Conservation (phyloP, 2,329 filamentous ascomycete genomes). For the Calonectria crousiana region DNA sequence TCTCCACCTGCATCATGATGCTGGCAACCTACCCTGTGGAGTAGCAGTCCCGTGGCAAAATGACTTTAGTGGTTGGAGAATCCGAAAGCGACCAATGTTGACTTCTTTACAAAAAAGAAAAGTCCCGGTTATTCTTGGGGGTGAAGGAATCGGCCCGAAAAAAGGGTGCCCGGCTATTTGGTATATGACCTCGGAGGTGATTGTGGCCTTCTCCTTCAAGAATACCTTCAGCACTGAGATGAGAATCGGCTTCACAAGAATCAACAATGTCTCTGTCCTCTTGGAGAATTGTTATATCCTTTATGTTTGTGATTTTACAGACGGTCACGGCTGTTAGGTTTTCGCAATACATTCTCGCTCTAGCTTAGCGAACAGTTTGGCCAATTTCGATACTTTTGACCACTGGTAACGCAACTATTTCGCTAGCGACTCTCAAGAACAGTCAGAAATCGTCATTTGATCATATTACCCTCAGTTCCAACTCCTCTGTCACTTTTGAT, state of each 20-base stretch:
- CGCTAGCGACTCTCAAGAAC: background rate
- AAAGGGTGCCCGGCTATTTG: too few species aligned
- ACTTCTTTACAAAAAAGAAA: too few species aligned
- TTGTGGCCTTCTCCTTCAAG: too few species aligned
- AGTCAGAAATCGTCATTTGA: background rate
- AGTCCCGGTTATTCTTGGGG: too few species aligned
- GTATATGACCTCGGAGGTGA: too few species aligned
- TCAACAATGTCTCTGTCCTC: background rate
- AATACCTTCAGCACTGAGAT: too few species aligned
- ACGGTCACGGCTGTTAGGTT: background rate
- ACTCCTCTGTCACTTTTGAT: background rate
- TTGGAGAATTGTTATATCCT: background rate
- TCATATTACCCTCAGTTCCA: background rate
- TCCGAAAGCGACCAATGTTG: too few species aligned
- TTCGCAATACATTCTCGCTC: background rate
- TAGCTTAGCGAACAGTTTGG: background rate
- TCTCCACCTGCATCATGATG: too few species aligned
- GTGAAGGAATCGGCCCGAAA: too few species aligned
- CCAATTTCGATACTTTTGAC: background rate
- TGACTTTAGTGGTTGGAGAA: too few species aligned
- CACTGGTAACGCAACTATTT: background rate
- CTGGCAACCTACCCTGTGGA: too few species aligned
- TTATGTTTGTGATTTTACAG: background rate
- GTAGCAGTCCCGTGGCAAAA: too few species aligned
- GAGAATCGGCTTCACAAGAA: background rate